Conservation (phyloP, 2,329 filamentous ascomycete genomes). For the Chaetomiaceae sp. region DNA sequence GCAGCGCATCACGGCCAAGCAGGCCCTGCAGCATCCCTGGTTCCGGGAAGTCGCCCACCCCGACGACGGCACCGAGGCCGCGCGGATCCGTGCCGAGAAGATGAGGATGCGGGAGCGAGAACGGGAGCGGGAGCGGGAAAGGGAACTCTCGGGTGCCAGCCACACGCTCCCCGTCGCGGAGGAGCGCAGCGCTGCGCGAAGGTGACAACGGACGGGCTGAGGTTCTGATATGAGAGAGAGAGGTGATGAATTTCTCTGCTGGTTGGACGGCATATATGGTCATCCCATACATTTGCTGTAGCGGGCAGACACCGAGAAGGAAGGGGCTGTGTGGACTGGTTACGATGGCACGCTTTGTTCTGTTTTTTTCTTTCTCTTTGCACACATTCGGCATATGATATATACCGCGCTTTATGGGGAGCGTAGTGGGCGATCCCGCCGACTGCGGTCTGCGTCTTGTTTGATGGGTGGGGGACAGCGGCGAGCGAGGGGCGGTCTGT, state of each 20-base stretch:
- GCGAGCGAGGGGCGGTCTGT: too few relatives aligned
- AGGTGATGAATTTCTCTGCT: too few relatives aligned
- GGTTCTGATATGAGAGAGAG: too few relatives aligned
- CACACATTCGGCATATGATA: conserved; percentile 16
- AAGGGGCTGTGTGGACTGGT: too few relatives aligned
- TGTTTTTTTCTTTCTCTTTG: too few relatives aligned
- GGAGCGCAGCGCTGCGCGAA: conserved; percentile 14
- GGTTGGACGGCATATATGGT: conserved; percentile 4
- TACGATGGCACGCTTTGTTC: conserved; percentile 18
- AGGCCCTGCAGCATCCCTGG: conserved; percentile 63
- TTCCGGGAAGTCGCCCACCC: conserved; percentile 59
- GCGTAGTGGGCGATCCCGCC: too few relatives aligned
- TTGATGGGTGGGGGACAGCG: too few relatives aligned
- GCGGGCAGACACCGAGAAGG: not conserved
- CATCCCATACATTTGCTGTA: too few relatives aligned
- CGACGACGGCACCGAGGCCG: conserved; percentile 64
- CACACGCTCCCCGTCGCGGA: conserved; percentile 18
- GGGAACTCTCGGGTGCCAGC: conserved; percentile 27
- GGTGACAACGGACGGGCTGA: conserved; percentile 18
- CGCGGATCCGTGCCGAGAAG: conserved; percentile 54
- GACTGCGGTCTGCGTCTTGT: conserved; percentile 14
- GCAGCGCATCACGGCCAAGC: conserved; percentile 61
- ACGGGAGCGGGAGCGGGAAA: conserved; percentile 28
- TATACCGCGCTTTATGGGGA: too few relatives aligned
- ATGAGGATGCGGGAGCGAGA: conserved; percentile 36